phyloP scores from a whole-genome alignment of 306 rosid species.

The Rosa rugosa region DNA sequence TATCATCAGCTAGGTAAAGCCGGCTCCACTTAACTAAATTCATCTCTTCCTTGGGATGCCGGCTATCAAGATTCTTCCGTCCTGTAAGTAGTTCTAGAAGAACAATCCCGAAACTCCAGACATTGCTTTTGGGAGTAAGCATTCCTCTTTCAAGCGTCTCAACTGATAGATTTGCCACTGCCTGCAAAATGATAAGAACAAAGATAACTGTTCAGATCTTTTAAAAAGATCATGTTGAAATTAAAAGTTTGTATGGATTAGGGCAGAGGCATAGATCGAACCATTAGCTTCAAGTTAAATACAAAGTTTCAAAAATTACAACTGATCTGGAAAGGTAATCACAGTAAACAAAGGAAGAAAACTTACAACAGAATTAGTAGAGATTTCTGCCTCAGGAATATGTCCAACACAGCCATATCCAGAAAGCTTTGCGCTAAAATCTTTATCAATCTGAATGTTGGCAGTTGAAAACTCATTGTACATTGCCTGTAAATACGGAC shows the following conservation, averaged over 20 bases:
- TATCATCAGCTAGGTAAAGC: slow-evolving; percentile 81
- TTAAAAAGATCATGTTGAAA: slow-evolving; percentile 4
- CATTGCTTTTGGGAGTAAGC: slow-evolving; percentile 98
- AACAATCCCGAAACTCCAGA: slow-evolving; percentile 90
- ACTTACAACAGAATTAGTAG: slow-evolving; percentile 79
- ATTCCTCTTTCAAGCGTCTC: slow-evolving; percentile 94
- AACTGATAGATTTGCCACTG: slow-evolving; percentile 82
- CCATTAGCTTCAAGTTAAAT: background rate
- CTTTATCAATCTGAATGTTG: slow-evolving; percentile 94
- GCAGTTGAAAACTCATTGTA: slow-evolving; percentile 91
- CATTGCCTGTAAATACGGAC: slow-evolving; percentile 74
- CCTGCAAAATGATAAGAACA: slow-evolving; percentile 48
- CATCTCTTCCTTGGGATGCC: slow-evolving; percentile 93
- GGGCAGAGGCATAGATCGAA: background rate
- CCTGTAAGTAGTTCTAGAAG: slow-evolving; percentile 94
- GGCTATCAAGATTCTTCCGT: slow-evolving; percentile 83
- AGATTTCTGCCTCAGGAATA: slow-evolving; percentile 79
- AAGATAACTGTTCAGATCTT: slow-evolving; percentile 11
- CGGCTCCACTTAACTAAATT: slow-evolving; percentile 95
- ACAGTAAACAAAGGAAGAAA: background rate
- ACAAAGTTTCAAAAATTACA: background rate
- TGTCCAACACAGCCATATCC: slow-evolving; percentile 98
- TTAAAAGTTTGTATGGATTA: background rate
- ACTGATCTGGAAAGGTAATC: background rate
- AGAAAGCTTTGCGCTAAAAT: slow-evolving; percentile 98